Evolutionary conservation across 495 filamentous ascomycete genomes (phyloP).

Genomic region (Delitschia confertaspora): DNA sequence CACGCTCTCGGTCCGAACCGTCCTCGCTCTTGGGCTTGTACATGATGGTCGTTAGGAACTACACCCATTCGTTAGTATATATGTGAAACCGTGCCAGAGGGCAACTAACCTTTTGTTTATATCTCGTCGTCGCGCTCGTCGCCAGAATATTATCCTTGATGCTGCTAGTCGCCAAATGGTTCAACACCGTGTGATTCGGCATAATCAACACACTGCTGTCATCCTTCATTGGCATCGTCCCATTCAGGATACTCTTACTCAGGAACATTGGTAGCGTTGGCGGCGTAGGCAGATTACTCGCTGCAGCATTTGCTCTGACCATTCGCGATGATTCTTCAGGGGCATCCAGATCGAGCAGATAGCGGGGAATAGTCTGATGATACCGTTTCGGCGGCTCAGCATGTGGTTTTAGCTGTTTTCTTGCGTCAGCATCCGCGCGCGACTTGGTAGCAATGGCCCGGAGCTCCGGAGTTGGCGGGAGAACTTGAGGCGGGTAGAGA

Average conservation of each 20-base stretch:
- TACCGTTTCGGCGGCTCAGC: constrained; percentile 46
- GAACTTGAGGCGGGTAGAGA: constrained; percentile 23
- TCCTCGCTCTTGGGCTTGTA: constrained; percentile 69
- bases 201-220: constrained; percentile 93
- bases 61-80: constrained; percentile 7
- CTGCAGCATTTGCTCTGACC: constrained; percentile 57
- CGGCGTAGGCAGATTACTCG: constrained; percentile 68
- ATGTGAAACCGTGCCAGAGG: neutral
- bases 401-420: constrained; percentile 23
- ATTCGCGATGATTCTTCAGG: constrained; percentile 66
- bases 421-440: neutral
- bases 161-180: constrained; percentile 95
- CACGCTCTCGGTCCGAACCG: constrained; percentile 1
- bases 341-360: constrained; percentile 76
- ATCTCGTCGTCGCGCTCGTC: constrained; percentile 93
- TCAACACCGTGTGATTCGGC: constrained; percentile 94
- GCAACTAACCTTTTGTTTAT: constrained; percentile 77
- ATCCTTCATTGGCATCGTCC: constrained; percentile 83
- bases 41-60: constrained; percentile 97
- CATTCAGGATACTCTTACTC: constrained; percentile 89
- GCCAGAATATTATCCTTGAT: constrained; percentile 94
- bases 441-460: constrained; percentile 4
- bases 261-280: constrained; percentile 85
- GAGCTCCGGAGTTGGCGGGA: constrained; percentile 25
- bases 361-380: constrained; percentile 63